These are phyloP conservation scores for Colletotrichum viniferum DNA, from an alignment of 2,329 filamentous ascomycete genomes.

Conservation along the genomic window DNA sequence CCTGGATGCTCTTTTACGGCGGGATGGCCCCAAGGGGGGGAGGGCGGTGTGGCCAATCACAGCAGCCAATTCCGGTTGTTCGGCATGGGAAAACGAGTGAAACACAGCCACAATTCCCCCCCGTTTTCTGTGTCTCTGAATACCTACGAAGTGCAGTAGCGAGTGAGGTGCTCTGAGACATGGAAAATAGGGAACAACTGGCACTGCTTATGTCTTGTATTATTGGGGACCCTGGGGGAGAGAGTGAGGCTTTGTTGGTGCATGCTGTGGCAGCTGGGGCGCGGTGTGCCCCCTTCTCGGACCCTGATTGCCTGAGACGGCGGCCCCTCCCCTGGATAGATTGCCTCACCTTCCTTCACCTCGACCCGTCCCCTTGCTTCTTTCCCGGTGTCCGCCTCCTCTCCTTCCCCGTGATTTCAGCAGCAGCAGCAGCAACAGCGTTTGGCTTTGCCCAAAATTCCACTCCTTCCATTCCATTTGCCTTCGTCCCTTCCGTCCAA, in stretches of 20 bases:
- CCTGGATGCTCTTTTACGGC: not conserved
- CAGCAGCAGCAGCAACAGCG: not conserved
- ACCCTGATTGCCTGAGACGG: slow-evolving; percentile 12
- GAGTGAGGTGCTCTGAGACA: not conserved
- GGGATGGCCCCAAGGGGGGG: not conserved
- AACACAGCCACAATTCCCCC: slow-evolving; percentile 17
- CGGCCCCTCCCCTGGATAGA: slow-evolving; percentile 11
- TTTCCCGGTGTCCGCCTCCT: not conserved
- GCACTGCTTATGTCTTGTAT: not conserved
- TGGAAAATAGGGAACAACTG: not conserved
- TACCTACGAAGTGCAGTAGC: not conserved
- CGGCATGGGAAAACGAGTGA: slow-evolving; percentile 11
- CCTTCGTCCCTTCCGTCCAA: not conserved
- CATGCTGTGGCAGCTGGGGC: not conserved
- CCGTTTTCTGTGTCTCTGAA: not conserved
- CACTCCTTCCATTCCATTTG: slow-evolving; percentile 2
- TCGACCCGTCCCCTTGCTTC: not conserved
- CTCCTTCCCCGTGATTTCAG: slow-evolving; percentile 17
- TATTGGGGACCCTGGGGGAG: not conserved
- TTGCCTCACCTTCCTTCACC: slow-evolving; percentile 10
- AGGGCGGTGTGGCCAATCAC: not conserved
- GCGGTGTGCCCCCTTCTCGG: not conserved
- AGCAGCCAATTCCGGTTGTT: not conserved
- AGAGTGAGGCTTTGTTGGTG: not conserved
- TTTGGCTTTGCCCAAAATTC: not conserved